Conservation (phyloP, 352 stramenopile genomes). For the Thalassiosira livingstoniorum region DNA sequence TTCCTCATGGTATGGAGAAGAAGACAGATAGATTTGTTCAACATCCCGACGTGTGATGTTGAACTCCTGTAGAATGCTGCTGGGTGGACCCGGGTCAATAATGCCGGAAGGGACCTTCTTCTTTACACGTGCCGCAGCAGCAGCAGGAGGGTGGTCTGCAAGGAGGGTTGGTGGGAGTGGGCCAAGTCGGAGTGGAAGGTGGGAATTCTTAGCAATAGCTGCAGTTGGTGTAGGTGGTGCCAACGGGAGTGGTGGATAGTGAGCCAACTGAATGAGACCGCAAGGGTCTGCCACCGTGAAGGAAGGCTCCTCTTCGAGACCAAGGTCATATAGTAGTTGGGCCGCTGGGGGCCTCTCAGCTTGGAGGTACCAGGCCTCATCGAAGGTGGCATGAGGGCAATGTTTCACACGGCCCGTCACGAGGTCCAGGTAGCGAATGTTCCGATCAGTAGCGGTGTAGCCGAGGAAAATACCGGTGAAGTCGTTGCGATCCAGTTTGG, state of each 20-base stretch:
- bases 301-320: constrained; percentile 2
- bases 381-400: constrained; percentile 34
- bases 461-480: constrained; percentile 41
- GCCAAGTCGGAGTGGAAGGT: background rate
- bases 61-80: background rate
- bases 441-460: constrained; percentile 31
- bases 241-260: background rate
- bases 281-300: no score
- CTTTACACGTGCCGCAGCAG: background rate
- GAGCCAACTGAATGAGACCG: background rate
- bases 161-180: background rate
- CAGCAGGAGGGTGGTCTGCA: background rate
- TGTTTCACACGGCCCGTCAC: constrained; percentile 21
- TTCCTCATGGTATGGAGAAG: constrained; percentile 10
- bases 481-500: constrained; percentile 35
- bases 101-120: background rate
- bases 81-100: background rate
- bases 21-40: constrained; percentile 24
- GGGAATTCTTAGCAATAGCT: background rate
- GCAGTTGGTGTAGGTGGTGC: background rate
- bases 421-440: constrained; percentile 38
- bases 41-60: constrained; percentile 18
- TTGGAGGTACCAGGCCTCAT: constrained; percentile 47
- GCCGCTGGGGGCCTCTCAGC: constrained; percentile 9
- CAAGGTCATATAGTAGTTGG: constrained; percentile 33